Percentiles rank a stretch among this genome's conserved stretches.
Evolutionary conservation across 2,329 filamentous ascomycete genomes (phyloP).

Genomic region (Fusarium veterinarium): DNA sequence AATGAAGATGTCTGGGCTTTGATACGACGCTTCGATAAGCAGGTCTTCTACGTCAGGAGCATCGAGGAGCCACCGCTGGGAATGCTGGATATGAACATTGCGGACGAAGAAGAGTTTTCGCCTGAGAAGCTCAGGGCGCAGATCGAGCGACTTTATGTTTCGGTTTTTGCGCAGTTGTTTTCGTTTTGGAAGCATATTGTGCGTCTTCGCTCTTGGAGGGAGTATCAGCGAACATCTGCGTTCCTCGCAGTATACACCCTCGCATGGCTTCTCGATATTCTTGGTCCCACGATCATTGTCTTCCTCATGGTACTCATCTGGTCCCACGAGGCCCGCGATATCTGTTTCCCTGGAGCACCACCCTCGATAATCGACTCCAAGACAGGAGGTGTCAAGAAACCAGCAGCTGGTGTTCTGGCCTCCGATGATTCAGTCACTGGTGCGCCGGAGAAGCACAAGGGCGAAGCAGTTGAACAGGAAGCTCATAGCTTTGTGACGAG

Average conservation of each 20-base stretch:
- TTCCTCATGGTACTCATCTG: slow-evolving; percentile 74
- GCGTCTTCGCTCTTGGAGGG: slow-evolving; percentile 82
- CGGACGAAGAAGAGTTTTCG: slow-evolving; percentile 85
- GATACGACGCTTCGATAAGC: slow-evolving; percentile 79
- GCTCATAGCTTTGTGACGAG: slow-evolving; percentile 83
- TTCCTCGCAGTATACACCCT: slow-evolving; percentile 69
- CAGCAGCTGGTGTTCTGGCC: slow-evolving; percentile 78
- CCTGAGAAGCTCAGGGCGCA: slow-evolving; percentile 85
- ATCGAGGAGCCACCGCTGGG: slow-evolving; percentile 65
- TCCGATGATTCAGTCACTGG: slow-evolving; percentile 83
- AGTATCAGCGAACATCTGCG: slow-evolving; percentile 72
- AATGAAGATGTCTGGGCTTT: slow-evolving; percentile 82
- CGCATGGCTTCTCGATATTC: slow-evolving; percentile 79
- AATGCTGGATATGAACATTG: slow-evolving; percentile 81
- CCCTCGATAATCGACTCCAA: slow-evolving; percentile 76
- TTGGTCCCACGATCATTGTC: slow-evolving; percentile 69
- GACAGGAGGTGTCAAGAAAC: slow-evolving; percentile 81
- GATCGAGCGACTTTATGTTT: slow-evolving; percentile 85
- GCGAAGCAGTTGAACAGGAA: slow-evolving; percentile 85
- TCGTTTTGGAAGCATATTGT: slow-evolving; percentile 78
- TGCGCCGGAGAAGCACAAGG: slow-evolving; percentile 84
- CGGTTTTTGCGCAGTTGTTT: slow-evolving; percentile 75
- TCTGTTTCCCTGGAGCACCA: slow-evolving; percentile 82
- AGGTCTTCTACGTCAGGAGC: slow-evolving; percentile 75
- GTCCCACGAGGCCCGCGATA: slow-evolving; percentile 69